Conservation (phyloP, 768 basidiomycete genomes). For the Macrolepiota fuliginosa region DNA sequence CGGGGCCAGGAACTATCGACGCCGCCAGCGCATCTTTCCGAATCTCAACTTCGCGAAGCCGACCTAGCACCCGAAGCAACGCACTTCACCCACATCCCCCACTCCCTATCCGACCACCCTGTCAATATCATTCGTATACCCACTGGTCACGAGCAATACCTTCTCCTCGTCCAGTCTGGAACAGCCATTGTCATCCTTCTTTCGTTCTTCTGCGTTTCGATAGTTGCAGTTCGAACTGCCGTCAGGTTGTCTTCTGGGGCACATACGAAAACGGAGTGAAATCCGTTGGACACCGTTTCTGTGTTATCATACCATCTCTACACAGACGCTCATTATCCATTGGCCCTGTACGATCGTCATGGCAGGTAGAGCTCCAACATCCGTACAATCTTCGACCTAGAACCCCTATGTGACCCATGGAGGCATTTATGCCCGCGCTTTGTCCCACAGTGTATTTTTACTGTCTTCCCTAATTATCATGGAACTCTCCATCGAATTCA, state of each 20-base stretch:
- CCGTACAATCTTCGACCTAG: neutral
- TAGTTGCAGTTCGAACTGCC: neutral
- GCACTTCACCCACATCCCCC: neutral
- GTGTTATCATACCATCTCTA: neutral
- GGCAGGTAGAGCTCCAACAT: neutral
- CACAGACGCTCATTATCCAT: neutral
- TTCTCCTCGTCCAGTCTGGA: neutral
- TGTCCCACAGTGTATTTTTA: neutral
- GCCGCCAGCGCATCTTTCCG: neutral
- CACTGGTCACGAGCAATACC: neutral
- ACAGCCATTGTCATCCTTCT: slow-evolving; percentile 3
- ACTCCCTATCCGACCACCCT: neutral
- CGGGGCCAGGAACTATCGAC: neutral
- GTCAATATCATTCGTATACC: slow-evolving; percentile 7
- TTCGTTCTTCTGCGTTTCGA: neutral
- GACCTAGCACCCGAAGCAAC: neutral
- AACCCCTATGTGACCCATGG: neutral
- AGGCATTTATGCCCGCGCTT: neutral
- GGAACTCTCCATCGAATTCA: neutral
- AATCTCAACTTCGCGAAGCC: slow-evolving; percentile 3
- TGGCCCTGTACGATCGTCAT: neutral
- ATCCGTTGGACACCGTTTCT: neutral
- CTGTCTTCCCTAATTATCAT: neutral
- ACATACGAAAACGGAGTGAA: neutral
- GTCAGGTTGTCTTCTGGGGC: neutral